Evolutionary conservation across 202 grass and related monocot species (phyloP).

Genomic region (Thinopyrum obtusiflorum): DNA sequence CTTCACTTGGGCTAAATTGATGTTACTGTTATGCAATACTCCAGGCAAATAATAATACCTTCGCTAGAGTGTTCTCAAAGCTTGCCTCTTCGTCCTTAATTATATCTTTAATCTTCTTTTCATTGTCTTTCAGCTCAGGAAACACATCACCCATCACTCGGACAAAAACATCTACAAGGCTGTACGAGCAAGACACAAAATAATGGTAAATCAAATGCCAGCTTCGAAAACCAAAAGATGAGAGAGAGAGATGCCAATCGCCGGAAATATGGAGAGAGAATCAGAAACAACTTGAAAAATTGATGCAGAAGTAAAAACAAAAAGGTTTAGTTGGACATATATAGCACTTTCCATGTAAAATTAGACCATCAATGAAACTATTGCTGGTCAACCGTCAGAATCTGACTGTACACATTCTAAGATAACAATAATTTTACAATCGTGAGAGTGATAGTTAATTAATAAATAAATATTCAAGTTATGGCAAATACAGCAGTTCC

Average conservation of each 20-base stretch:
- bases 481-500: background rate
- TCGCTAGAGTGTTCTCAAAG: constrained; percentile 90
- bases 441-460: background rate
- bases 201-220: constrained; percentile 14
- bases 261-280: background rate
- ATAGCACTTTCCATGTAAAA: too few species aligned
- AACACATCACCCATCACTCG: constrained; percentile 85
- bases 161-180: constrained; percentile 81
- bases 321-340: too few species aligned
- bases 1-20: background rate
- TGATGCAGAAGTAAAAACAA: background rate
- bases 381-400: background rate
- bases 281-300: background rate
- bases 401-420: background rate
- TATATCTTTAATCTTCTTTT: constrained; percentile 78
- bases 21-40: background rate
- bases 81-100: constrained; percentile 95
- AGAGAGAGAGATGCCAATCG: background rate
- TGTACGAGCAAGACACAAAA: constrained; percentile 39
- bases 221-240: background rate
- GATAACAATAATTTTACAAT: background rate
- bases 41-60: constrained; percentile 54
- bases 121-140: constrained; percentile 69
- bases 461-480: background rate
- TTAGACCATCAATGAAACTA: too few species aligned